Evolutionary conservation across 1,139 yeast species (phyloP).

Genomic region (Sugiyamaella pinicola): DNA sequence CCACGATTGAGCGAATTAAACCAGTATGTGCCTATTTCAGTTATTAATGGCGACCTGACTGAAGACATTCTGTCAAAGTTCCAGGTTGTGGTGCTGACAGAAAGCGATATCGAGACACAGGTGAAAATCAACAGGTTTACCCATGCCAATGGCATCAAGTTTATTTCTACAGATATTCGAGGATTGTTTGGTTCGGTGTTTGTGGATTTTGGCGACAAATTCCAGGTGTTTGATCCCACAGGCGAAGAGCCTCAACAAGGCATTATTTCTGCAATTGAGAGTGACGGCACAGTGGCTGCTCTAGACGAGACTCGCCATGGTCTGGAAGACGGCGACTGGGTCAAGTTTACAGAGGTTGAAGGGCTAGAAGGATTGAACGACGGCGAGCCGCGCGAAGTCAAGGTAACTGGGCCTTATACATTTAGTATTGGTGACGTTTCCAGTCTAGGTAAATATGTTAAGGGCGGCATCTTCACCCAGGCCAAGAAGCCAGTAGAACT

Average conservation of each 20-base stretch:
- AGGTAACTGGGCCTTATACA: slow-evolving; percentile 92
- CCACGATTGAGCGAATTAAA: slow-evolving; percentile 77
- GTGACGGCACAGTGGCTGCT: slow-evolving; percentile 89
- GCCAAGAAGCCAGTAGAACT: slow-evolving; percentile 77
- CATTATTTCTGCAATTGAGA: slow-evolving; percentile 82
- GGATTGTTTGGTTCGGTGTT: slow-evolving; percentile 90
- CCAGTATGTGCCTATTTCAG: slow-evolving; percentile 84
- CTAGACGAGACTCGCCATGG: slow-evolving; percentile 93
- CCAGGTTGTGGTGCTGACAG: slow-evolving; percentile 84
- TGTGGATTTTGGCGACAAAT: slow-evolving; percentile 84
- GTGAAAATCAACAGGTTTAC: slow-evolving; percentile 73
- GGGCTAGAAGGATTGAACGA: slow-evolving; percentile 68
- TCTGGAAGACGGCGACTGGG: slow-evolving; percentile 86
- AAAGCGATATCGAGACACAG: slow-evolving; percentile 72
- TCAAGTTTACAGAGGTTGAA: slow-evolving; percentile 82
- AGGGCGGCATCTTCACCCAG: slow-evolving; percentile 91
- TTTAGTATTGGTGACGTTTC: slow-evolving; percentile 63
- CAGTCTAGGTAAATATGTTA: slow-evolving; percentile 64
- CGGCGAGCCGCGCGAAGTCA: slow-evolving; percentile 71
- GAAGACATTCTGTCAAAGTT: slow-evolving; percentile 54
- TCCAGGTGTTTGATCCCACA: slow-evolving; percentile 77
- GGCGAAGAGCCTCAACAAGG: slow-evolving; percentile 94
- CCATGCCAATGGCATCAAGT: slow-evolving; percentile 72
- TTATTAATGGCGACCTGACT: slow-evolving; percentile 53
- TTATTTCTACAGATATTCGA: slow-evolving; percentile 75